Conservation (phyloP, 164 flowering plant species). For the Tetrastigma voinierianum region DNA sequence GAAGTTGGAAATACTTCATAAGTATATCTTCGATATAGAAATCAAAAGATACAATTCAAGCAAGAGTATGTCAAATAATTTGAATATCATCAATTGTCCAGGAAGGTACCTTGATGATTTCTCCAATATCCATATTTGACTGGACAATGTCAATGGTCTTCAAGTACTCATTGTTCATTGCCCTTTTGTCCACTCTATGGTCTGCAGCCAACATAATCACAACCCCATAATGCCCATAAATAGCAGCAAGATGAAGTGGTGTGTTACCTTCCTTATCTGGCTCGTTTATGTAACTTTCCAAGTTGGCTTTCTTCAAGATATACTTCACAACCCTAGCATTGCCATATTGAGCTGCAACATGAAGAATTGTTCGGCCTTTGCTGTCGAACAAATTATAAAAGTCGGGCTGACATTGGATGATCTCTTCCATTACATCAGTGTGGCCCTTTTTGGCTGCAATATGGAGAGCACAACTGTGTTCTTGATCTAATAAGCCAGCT, state of each 20-base stretch:
- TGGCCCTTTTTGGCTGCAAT: no score
- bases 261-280: slow-evolving; percentile 4
- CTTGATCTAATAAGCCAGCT: no score
- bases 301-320: background rate
- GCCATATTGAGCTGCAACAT: background rate
- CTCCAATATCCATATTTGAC: background rate
- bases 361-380: slow-evolving; percentile 1
- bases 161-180: background rate
- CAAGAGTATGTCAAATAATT: background rate
- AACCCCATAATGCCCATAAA: background rate
- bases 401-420: no score
- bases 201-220: background rate
- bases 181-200: slow-evolving; percentile 2
- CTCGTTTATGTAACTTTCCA: background rate
- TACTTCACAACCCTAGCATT: background rate
- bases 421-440: no score
- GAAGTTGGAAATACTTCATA: no score
- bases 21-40: no score
- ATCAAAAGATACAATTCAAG: background rate
- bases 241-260: slow-evolving; percentile 3
- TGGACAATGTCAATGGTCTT: background rate
- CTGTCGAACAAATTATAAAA: no score
- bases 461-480: no score
- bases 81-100: background rate
- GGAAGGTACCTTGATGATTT: background rate